Evolutionary conservation across 1,139 yeast genomes (phyloP), one percentile per base, ranked within the genome.

Genomic region (Pichia sp.): DNA sequence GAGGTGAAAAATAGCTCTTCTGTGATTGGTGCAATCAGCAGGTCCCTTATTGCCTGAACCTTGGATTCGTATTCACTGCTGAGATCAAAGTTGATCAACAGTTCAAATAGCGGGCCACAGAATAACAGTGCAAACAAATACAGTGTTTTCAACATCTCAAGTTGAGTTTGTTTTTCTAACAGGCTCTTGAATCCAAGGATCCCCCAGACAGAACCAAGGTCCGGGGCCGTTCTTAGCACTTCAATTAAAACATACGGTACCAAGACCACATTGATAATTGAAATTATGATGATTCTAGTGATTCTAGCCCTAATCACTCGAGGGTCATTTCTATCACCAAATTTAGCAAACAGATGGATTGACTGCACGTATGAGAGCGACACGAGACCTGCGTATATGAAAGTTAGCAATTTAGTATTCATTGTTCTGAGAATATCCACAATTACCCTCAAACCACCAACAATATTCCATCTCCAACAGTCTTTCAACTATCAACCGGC

Each of bases 1-100:
- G 86, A 73, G 4, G 97, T 72, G 61, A 83, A 92, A 7, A 87
- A 76, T 33, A 88, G 54, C 59, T 92, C 99, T 60, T 92, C 99
- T 0, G 95, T 82, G 1, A 85, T 46, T 1, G 98, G 98, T 0
- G 95, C 97, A 51, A 85, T 72, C 0, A 86, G 47, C 49, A 77
- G 75, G 59, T 85, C 83, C 49, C 96, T 29, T 2, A 50, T 33
- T 2, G 44, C 11, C 2, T 43, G 49, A 33, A 43, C 8, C 3
- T 2, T 34, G 9, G 35, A 52, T 44, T 46, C 48, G 61, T 36
- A 64, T 50, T 29, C 62, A 39, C 27, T 38, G 5, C 35, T 9
- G 10, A 26, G 26, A 32, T 40, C 33, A 46, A 71, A 66, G 42
- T 79, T 76, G 4, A 41, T 4, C 6, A 46, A 6, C 68, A 52